Evolutionary conservation across 208 protist species (phyloP).

Genomic region (Trypanosoma caninum): DNA sequence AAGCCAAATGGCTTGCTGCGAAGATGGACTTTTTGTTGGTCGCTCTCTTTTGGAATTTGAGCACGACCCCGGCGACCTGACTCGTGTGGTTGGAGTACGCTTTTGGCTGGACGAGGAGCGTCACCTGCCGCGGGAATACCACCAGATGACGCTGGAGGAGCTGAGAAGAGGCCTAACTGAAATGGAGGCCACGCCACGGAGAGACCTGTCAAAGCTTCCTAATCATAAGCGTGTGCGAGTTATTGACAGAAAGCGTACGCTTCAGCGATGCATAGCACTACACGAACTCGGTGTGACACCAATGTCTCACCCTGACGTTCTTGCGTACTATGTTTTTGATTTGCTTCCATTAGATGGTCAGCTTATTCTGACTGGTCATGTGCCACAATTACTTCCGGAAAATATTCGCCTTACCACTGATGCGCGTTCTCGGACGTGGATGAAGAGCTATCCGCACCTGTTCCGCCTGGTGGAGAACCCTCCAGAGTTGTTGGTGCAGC

Average conservation of each 20-base stretch:
- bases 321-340: constrained; percentile 43
- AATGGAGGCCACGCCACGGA: neutral
- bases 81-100: constrained; percentile 26
- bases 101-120: constrained; percentile 31
- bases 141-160: constrained; percentile 5
- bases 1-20: neutral
- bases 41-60: constrained; percentile 23
- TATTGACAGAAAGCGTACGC: constrained; percentile 13
- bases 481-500: constrained; percentile 26
- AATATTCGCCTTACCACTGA: constrained; percentile 20
- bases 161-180: constrained; percentile 14
- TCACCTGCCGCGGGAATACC: constrained; percentile 22
- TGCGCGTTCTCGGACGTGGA: constrained; percentile 22
- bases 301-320: constrained; percentile 29
- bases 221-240: constrained; percentile 19
- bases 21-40: neutral
- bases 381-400: constrained; percentile 23
- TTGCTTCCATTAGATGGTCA: constrained; percentile 24
- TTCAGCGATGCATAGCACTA: constrained; percentile 25
- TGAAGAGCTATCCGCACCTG: constrained; percentile 29
- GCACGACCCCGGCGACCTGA: constrained; percentile 9
- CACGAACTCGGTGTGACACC: constrained; percentile 22
- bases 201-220: constrained; percentile 4
- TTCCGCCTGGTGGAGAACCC: constrained; percentile 26
- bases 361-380: constrained; percentile 16